Base-by-base conservation (phyloP, 106 monocot species). In the Posidonia australis region DNA sequence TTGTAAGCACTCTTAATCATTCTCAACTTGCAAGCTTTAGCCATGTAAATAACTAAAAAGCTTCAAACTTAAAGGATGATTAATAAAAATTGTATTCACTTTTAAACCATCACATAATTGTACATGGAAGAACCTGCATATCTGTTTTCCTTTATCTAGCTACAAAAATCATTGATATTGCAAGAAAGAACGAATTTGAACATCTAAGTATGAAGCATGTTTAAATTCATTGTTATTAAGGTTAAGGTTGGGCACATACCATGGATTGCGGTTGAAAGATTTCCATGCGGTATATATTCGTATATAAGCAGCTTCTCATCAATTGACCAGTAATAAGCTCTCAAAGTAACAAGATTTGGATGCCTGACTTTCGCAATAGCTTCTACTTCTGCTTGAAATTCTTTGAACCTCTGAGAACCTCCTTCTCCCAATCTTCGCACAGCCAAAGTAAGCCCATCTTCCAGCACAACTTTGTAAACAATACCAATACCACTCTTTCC, bases 221-320 rank as follows among this genome's bases (percentile, higher is more conserved):
- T 28, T 12, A 24, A 26, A 14, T 1, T 12, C 26, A 23, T 25
- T 16, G 30, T 11, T 20, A 55, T 29, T 26, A 10, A 42, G n/a
- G 10, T 59, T 5, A 7, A 53, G 53, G 31, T 36, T 14, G 13
- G 57, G 5, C 17, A 31, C 42, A 28, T 78, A 80, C 87, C 87
- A 67, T 83, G 87, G 49, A 87, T 65, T 32, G 80, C 83, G 20
- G 77, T 27, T 44, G 87, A 72, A n/a, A 87, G 83, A 53, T 80
- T 87, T 28, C 77, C 87, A 52, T 80, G 75, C 2, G 83, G 80
- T 59, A 87, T 73, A 79, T 76, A 92, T 62, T 92, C 84, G 66
- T 92, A 92, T 14, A 92, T 66, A 32, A 92, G 79, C 51, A 92
- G 76, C 49, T 92, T 92, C 86, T 92, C 91, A 5, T 92, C 84